These are phyloP conservation scores for Camellia lanceoleosa DNA, from an alignment of 148 eudicot genomes.

Conservation along the genomic window DNA sequence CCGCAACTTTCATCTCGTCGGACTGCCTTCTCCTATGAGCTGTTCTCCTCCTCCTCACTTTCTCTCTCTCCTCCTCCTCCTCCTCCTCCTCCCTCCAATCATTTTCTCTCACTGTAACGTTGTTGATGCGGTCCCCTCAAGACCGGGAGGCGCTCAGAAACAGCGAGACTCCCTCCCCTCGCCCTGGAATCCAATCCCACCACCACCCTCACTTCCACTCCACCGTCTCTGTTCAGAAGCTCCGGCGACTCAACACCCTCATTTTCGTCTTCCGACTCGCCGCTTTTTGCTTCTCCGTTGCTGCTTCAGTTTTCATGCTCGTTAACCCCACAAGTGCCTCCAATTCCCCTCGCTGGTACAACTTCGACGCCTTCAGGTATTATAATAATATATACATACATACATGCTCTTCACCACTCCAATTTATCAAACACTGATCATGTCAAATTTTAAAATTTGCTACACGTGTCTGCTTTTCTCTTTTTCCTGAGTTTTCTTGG, in stretches of 20 bases:
- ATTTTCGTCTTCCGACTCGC: constrained; percentile 58
- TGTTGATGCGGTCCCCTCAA: constrained; percentile 46
- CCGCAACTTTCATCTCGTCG: neutral
- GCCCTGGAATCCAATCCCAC: constrained; percentile 29
- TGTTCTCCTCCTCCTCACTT: neutral
- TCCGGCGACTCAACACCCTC: constrained; percentile 62
- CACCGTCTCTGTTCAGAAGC: constrained; percentile 62
- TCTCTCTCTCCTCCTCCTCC: too few species aligned
- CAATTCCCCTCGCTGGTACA: constrained; percentile 51
- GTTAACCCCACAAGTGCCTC: constrained; percentile 38
- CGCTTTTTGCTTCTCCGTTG: constrained; percentile 58
- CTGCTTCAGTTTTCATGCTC: constrained; percentile 69
- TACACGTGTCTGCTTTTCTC: too few species aligned
- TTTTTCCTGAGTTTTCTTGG: neutral
- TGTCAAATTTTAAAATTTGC: too few species aligned
- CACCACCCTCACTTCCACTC: constrained; percentile 56
- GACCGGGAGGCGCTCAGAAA: constrained; percentile 22
- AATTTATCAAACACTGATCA: too few species aligned
- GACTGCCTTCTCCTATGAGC: neutral
- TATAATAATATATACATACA: too few species aligned
- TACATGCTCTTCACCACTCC: too few species aligned
- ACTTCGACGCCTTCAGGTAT: constrained; percentile 70
- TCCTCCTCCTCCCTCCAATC: neutral
- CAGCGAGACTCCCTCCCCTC: constrained; percentile 48
- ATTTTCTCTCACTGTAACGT: neutral